Evolutionary conservation across 495 filamentous ascomycete species (phyloP).

Genomic region (Hyaloscypha variabilis): DNA sequence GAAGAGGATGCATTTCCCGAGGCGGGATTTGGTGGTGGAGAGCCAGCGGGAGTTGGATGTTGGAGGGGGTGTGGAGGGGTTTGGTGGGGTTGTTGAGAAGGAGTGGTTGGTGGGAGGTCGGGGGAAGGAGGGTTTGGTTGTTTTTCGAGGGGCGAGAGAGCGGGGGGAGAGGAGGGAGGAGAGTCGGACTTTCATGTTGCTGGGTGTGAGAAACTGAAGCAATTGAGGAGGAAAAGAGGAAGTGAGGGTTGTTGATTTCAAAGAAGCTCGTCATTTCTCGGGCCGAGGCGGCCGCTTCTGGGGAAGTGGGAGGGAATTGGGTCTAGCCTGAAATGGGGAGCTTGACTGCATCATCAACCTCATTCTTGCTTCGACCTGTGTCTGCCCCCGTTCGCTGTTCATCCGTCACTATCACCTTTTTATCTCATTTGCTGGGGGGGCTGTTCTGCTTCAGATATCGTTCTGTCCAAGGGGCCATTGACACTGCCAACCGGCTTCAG

Average conservation of each 20-base stretch:
- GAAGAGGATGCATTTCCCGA: conserved; percentile 86
- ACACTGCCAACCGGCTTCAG: not conserved
- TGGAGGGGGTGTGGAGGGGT: conserved; percentile 34
- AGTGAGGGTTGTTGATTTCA: not conserved
- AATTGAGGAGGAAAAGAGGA: not conserved
- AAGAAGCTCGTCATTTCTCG: conserved; percentile 6
- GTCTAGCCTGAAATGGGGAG: not conserved
- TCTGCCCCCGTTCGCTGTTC: no score
- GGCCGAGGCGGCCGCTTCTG: conserved; percentile 15
- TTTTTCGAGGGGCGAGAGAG: not conserved
- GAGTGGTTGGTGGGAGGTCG: not conserved
- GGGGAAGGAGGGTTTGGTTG: not conserved
- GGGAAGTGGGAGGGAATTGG: not conserved
- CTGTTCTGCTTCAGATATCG: no score
- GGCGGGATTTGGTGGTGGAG: conserved; percentile 66
- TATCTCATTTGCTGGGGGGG: no score
- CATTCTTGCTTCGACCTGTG: not conserved
- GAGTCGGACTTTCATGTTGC: conserved; percentile 24
- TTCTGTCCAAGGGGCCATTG: not conserved
- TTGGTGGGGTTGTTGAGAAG: conserved; percentile 13
- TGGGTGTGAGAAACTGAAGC: not conserved
- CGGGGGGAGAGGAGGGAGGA: not conserved
- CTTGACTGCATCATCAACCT: not conserved
- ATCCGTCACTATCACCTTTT: no score
- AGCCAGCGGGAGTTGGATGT: conserved; percentile 62